These are phyloP conservation scores for Capronia coronata DNA, from an alignment of 2,329 filamentous ascomycete species.

Conservation along the genomic window DNA sequence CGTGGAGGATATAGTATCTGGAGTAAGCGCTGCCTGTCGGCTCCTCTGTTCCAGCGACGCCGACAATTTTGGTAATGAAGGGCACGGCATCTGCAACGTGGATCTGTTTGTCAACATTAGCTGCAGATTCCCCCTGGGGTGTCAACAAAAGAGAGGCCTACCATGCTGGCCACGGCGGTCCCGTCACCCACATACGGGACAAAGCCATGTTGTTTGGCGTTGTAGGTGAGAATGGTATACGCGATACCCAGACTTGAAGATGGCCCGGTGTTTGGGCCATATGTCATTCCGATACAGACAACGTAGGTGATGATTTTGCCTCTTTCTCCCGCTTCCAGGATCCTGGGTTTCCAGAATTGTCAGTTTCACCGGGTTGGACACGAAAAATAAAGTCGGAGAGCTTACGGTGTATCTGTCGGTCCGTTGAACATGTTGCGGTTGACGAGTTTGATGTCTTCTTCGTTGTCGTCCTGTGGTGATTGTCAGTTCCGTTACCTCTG, in stretches of 20 bases:
- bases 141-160: too few relatives aligned
- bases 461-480: conserved; percentile 14
- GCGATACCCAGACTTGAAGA: conserved; percentile 9
- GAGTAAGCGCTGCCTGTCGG: conserved; percentile 14
- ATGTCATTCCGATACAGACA: conserved; percentile 14
- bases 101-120: too few relatives aligned
- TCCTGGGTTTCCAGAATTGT: neutral
- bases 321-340: conserved; percentile 14
- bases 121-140: too few relatives aligned
- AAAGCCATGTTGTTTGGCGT: conserved; percentile 9
- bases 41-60: conserved; percentile 14
- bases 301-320: conserved; percentile 19
- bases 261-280: conserved; percentile 13
- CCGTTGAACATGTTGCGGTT: conserved; percentile 18
- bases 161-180: conserved; percentile 11
- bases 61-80: conserved; percentile 18
- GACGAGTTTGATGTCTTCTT: conserved; percentile 16
- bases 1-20: conserved; percentile 18
- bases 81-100: conserved; percentile 14
- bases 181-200: conserved; percentile 18
- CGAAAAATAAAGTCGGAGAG: neutral
- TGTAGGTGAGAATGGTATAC: conserved; percentile 8
- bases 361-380: neutral
- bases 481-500: neutral
- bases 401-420: conserved; percentile 12